A percentile compares a stretch with the other conserved stretches of the same genome.
Evolutionary conservation across 495 filamentous ascomycete genomes (phyloP).

Genomic region (Neurospora discreta): DNA sequence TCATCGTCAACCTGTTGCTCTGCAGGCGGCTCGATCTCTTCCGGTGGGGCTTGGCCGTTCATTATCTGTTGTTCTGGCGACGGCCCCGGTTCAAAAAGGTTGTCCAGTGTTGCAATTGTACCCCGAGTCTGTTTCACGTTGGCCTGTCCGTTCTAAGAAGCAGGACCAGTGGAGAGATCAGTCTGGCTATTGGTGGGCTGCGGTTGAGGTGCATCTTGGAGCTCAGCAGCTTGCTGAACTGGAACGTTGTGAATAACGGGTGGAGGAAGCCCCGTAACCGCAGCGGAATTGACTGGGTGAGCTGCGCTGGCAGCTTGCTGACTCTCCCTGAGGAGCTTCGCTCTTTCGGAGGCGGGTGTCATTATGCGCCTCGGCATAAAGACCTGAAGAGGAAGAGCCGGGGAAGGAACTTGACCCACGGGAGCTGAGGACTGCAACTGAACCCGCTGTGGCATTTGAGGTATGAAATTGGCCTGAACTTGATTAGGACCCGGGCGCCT

Average conservation of each 20-base stretch:
- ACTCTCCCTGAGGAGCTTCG: background rate
- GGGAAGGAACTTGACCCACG: background rate
- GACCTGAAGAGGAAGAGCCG: background rate
- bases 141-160: background rate
- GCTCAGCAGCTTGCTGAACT: background rate
- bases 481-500: too few relatives aligned
- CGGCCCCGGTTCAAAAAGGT: too few relatives aligned
- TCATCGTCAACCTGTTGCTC: background rate
- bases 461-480: too few relatives aligned
- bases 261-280: background rate
- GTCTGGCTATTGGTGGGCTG: background rate
- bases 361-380: background rate
- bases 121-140: too few relatives aligned
- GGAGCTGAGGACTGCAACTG: too few relatives aligned
- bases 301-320: background rate
- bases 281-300: background rate
- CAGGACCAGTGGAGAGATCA: background rate
- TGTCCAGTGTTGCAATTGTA: too few relatives aligned
- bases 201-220: background rate
- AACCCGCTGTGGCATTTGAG: too few relatives aligned
- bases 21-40: background rate
- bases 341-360: background rate
- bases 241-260: rapidly evolving
- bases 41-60: background rate
- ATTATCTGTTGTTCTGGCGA: too few relatives aligned